Conservation (phyloP, 176 grass and related monocot genomes). For the Pontederia crassipes region DNA sequence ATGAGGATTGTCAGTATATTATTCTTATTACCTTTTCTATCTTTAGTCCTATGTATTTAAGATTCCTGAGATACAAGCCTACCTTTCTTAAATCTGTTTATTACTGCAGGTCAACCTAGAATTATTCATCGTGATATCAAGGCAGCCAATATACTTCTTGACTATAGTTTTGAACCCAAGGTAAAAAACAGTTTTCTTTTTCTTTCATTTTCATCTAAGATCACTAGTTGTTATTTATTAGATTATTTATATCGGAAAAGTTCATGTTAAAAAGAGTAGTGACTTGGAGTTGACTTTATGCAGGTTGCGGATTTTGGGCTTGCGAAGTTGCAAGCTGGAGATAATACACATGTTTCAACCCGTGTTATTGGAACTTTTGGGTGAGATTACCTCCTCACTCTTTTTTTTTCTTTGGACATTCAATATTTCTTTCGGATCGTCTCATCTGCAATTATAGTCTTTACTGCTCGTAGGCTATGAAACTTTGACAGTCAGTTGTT, state of each 20-base stretch:
- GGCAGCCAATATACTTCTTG: conserved; percentile 70
- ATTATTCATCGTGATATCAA: conserved; percentile 94
- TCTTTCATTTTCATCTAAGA: not conserved
- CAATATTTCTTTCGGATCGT: not conserved
- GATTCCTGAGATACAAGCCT: not conserved
- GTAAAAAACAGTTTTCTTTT: conserved; percentile 16
- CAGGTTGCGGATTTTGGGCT: conserved; percentile 89
- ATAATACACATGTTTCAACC: conserved; percentile 46
- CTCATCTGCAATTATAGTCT: conserved; percentile 2
- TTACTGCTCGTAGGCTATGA: not conserved
- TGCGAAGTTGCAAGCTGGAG: conserved; percentile 47
- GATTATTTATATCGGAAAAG: not conserved
- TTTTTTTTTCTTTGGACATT: not conserved
- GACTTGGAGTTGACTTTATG: not conserved
- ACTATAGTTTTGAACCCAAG: conserved; percentile 72
- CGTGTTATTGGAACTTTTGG: conserved; percentile 74
- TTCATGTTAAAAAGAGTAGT: not conserved
- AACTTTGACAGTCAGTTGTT: no score
- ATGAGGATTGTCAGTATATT: conserved; percentile 75
- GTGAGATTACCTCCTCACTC: conserved; percentile 22
- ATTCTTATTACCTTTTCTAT: not conserved
- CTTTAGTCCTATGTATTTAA: not conserved
- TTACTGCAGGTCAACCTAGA: conserved; percentile 48
- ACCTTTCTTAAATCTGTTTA: not conserved
- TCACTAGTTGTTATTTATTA: not conserved